These are phyloP conservation scores for Raffaelea ambrosiae DNA, from an alignment of 2,329 filamentous ascomycete genomes.

Conservation along the genomic window DNA sequence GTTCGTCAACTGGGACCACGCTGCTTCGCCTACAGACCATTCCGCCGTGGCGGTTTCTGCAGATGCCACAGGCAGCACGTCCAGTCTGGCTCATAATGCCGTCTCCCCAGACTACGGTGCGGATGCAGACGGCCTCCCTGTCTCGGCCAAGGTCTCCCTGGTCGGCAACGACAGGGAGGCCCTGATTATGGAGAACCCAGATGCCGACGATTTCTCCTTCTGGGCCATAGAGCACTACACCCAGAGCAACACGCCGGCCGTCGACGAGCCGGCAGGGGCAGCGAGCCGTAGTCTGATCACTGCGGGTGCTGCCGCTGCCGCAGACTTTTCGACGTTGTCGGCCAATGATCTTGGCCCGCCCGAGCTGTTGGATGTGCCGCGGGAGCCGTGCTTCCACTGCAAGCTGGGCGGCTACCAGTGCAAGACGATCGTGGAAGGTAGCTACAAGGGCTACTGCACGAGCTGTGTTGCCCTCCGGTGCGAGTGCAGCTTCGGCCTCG, in stretches of 20 bases:
- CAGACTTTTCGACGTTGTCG: no score
- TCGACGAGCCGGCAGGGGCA: background rate
- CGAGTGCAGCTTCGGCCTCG: slow-evolving; percentile 47
- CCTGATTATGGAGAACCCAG: slow-evolving; percentile 45
- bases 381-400: slow-evolving; percentile 44
- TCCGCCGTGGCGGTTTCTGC: slow-evolving; percentile 8
- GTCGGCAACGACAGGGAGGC: slow-evolving; percentile 21
- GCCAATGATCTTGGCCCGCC: no score
- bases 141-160: slow-evolving; percentile 4
- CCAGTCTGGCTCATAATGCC: no score
- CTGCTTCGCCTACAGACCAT: slow-evolving; percentile 22
- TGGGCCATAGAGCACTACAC: slow-evolving; percentile 50
- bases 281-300: background rate
- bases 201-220: slow-evolving; percentile 52
- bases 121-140: no score
- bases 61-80: slow-evolving; percentile 1
- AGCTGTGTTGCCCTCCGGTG: slow-evolving; percentile 52
- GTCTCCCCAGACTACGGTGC: no score
- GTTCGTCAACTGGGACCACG: slow-evolving; percentile 55
- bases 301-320: background rate
- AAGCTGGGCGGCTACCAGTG: slow-evolving; percentile 44
- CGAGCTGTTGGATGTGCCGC: slow-evolving; percentile 30
- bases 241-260: slow-evolving; percentile 24
- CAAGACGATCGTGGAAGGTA: slow-evolving; percentile 52
- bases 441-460: slow-evolving; percentile 52